Base-by-base conservation (phyloP, 1,139 yeast genomes). In the Protomyces macrosporus region DNA sequence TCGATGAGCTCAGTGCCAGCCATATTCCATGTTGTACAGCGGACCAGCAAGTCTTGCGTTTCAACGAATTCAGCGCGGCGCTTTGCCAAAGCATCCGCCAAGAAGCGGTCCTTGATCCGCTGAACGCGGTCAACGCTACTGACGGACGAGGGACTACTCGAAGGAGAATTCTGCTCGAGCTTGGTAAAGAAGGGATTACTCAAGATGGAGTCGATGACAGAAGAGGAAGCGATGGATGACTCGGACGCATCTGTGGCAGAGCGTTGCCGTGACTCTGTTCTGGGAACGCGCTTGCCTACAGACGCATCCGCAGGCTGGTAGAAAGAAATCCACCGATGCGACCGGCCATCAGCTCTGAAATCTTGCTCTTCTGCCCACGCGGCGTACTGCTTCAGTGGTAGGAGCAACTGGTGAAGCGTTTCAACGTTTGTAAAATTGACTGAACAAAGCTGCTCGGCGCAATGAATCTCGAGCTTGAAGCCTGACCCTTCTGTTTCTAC, bases 11-110 rank as follows among this genome's bases (percentile, higher is more conserved):
- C 62, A 39, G 45, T 58, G 30, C 62, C 62, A 6, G 62, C 62
- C 55, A 58, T 58, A n/a, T 58, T 58, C 62, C 62, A 58, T 30
- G 62, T 58, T 9, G 62, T 39, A 16, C 62, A 58, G 6, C 45
- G 42, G 10, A 58, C 35, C 5, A 32, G 37, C 34, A 57, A 16
- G 7, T 34, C 3, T 35, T 51, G 61, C 10, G 42, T 23, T 23
- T 57, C 61, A 3, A 45, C 32, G 14, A 48, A 57, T 32, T 57
- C 61, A 10, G 45, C 16, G 9, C 45, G 36, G 14, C 61, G 12
- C 16, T 32, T 23, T 6, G 51, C 33, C 16, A 57, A 12, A 23
- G 37, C 34, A 5, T 36, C 33, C 9, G 39, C 48, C 34, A 57
- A 16, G 34, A 36, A 37, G 30, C 50, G 51, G 23, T 55, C 53